These are phyloP conservation scores for Eleusine indica DNA, from an alignment of 176 grass and related monocot species.

Conservation along the genomic window DNA sequence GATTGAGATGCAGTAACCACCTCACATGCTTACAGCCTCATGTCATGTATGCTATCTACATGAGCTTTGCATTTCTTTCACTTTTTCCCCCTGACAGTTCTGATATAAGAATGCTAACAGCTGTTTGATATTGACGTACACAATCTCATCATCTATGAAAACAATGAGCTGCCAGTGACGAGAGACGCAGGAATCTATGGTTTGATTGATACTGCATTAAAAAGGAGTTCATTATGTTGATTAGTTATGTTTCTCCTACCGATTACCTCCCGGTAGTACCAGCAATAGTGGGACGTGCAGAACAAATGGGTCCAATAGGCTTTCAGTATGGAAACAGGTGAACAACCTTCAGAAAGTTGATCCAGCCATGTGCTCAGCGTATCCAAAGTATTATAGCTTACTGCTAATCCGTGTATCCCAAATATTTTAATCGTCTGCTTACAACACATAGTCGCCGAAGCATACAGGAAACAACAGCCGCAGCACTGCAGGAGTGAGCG, in stretches of 20 bases:
- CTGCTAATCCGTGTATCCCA: neutral
- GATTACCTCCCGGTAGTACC: neutral
- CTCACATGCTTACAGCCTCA: neutral
- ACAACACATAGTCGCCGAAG: slow-evolving; percentile 16
- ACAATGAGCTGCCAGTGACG: slow-evolving; percentile 9
- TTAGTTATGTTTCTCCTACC: slow-evolving; percentile 14
- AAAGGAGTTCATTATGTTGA: neutral
- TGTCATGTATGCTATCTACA: neutral
- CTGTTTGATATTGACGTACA: slow-evolving; percentile 11
- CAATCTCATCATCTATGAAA: slow-evolving; percentile 23
- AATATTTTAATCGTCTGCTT: neutral
- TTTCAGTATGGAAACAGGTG: slow-evolving; percentile 26
- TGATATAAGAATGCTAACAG: neutral
- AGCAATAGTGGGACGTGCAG: neutral
- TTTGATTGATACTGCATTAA: neutral
- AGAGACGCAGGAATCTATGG: too few relatives aligned
- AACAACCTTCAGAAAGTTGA: slow-evolving; percentile 27
- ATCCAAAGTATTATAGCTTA: neutral
- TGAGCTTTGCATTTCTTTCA: too few relatives aligned
- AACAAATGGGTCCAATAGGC: slow-evolving; percentile 8
- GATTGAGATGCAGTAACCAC: slow-evolving; percentile 36
- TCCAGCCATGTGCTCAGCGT: slow-evolving; percentile 38
- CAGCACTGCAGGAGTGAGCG: neutral
- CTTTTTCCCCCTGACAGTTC: too few relatives aligned
- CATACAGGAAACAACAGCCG: slow-evolving; percentile 7